phyloP scores from a whole-genome alignment of 805 yeast species.

The Ogataea populi-albae region DNA sequence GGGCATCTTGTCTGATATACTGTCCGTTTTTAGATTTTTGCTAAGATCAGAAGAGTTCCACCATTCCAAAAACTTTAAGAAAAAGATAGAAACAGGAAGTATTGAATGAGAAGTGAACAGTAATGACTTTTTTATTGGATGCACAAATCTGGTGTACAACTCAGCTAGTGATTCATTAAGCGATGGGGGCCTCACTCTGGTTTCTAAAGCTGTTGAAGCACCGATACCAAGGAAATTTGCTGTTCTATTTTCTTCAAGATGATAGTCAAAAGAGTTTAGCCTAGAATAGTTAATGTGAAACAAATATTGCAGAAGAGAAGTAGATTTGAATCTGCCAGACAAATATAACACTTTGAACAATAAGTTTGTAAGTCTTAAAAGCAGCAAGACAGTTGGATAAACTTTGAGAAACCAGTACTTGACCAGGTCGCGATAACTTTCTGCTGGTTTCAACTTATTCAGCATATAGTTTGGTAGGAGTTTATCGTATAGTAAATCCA shows the following conservation, averaged over 20 bases:
- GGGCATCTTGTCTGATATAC: constrained; percentile 23
- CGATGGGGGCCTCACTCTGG: constrained; percentile 41
- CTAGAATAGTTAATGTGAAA: constrained; percentile 66
- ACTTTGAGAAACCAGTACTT: constrained; percentile 47
- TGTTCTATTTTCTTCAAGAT: constrained; percentile 33
- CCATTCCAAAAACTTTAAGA: constrained; percentile 87
- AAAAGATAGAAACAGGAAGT: constrained; percentile 79
- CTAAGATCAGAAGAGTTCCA: constrained; percentile 77
- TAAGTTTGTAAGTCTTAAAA: constrained; percentile 48
- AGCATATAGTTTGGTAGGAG: constrained; percentile 59
- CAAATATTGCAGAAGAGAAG: constrained; percentile 58
- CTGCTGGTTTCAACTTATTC: constrained; percentile 38
- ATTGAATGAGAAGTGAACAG: constrained; percentile 38
- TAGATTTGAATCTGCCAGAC: constrained; percentile 62
- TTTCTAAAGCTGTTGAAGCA: constrained; percentile 15
- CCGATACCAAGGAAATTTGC: constrained; percentile 10
- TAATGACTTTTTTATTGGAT: constrained; percentile 26
- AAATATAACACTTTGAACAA: constrained; percentile 61
- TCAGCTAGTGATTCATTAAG: constrained; percentile 34
- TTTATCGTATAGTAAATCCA: constrained; percentile 60
- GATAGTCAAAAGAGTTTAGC: constrained; percentile 49
- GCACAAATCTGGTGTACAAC: constrained; percentile 7
- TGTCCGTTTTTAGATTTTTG: constrained; percentile 49
- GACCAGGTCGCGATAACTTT: constrained; percentile 23
- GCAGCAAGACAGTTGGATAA: constrained; percentile 59